phyloP scores from a whole-genome alignment of 2,329 filamentous ascomycete genomes.

The Cytospora leucostoma region DNA sequence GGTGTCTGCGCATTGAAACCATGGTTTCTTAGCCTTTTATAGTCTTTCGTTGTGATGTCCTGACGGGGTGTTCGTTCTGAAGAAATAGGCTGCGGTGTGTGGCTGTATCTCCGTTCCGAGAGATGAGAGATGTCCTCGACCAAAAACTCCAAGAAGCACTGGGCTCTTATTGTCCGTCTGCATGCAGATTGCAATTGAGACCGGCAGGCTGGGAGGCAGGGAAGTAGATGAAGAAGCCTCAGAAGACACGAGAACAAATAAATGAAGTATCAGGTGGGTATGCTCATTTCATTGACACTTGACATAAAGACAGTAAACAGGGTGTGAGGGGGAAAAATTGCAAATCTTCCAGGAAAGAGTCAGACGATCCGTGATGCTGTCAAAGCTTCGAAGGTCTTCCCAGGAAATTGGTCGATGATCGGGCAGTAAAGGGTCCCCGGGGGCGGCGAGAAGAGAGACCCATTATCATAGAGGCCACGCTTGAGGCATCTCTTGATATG shows the following conservation, averaged over 20 bases:
- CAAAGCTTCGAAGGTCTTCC: conserved; percentile 9
- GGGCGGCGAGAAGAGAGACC: conserved; percentile 20
- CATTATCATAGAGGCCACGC: conserved; percentile 18
- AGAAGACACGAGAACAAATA: conserved; percentile 17
- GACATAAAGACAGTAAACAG: conserved; percentile 9
- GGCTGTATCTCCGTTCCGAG: background rate
- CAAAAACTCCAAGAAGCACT: conserved; percentile 19
- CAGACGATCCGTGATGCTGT: conserved; percentile 19
- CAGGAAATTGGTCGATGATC: conserved; percentile 6
- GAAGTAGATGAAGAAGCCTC: conserved; percentile 7
- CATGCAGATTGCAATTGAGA: conserved; percentile 18
- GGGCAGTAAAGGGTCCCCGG: conserved; percentile 4
- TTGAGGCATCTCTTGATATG: conserved; percentile 21
- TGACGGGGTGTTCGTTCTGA: background rate
- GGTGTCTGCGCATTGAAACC: conserved; percentile 24
- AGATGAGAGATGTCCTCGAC: conserved; percentile 6
- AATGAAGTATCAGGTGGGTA: conserved; percentile 21
- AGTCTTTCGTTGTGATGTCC: background rate
- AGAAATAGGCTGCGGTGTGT: background rate
- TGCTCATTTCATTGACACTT: conserved; percentile 17
- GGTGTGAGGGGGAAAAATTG: conserved; percentile 1
- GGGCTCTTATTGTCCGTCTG: conserved; percentile 12
- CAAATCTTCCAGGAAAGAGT: background rate
- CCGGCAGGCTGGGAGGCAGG: conserved; percentile 6
- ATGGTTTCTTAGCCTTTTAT: conserved; percentile 23